Conservation (phyloP, 2,329 filamentous ascomycete genomes). For the Trichoderma atrobrunneum region DNA sequence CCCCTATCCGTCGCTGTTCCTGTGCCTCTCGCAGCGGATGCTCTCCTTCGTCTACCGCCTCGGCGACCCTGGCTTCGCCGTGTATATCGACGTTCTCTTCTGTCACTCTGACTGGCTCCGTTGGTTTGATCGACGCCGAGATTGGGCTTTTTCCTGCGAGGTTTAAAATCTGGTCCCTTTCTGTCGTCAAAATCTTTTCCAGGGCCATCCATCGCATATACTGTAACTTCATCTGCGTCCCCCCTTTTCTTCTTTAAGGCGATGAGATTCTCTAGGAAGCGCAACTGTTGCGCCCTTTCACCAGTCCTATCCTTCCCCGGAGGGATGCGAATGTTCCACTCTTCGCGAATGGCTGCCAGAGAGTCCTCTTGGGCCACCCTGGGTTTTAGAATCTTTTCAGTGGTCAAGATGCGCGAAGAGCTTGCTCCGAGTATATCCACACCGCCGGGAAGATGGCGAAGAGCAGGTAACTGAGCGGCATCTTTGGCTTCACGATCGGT, state of each 20-base stretch:
- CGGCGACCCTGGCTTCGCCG: conserved; percentile 20
- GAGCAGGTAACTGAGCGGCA: conserved; percentile 39
- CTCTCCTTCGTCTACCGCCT: conserved; percentile 18
- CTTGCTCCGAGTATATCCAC: conserved; percentile 73
- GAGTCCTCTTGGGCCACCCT: conserved; percentile 37
- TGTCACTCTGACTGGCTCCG: conserved; percentile 22
- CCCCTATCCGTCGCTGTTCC: conserved; percentile 15
- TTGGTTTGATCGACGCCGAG: conserved; percentile 24
- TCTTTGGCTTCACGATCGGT: conserved; percentile 52
- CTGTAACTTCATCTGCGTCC: conserved; percentile 63
- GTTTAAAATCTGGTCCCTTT: conserved; percentile 40
- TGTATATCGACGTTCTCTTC: conserved; percentile 19
- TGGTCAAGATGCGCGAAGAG: conserved; percentile 66
- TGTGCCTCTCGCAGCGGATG: conserved; percentile 15
- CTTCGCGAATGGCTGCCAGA: conserved; percentile 40
- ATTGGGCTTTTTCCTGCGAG: conserved; percentile 28
- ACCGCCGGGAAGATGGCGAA: conserved; percentile 53
- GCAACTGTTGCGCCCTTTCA: conserved; percentile 46
- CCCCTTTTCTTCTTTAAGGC: conserved; percentile 62
- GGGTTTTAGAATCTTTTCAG: conserved; percentile 57
- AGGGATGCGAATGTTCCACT: conserved; percentile 46
- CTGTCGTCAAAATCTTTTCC: conserved; percentile 43
- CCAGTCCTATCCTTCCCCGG: conserved; percentile 46
- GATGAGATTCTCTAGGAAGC: conserved; percentile 65
- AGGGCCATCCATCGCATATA: conserved; percentile 49